A percentile compares a stretch with the other conserved stretches of the same genome.
Evolutionary conservation across 176 grass and related monocot species (phyloP).

Genomic region (Juncus effusus): DNA sequence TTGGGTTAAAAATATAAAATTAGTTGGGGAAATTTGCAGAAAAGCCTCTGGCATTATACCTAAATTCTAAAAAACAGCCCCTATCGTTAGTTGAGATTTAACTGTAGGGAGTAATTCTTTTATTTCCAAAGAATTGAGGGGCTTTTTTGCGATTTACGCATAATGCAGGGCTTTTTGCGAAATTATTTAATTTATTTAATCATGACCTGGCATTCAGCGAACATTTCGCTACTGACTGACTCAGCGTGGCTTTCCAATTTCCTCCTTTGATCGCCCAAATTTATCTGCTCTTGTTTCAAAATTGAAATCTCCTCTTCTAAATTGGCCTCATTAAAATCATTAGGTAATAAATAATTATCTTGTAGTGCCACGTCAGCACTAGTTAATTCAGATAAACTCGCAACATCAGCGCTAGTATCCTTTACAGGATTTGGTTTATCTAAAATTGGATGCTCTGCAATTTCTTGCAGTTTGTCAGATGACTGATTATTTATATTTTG

Average conservation of each 20-base stretch:
- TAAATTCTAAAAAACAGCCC: too few relatives aligned
- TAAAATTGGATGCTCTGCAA: constrained; percentile 13
- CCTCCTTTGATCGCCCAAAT: constrained; percentile 79
- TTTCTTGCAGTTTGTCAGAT: constrained; percentile 33
- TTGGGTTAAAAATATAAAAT: too few relatives aligned
- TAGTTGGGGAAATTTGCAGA: too few relatives aligned
- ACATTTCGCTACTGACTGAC: constrained; percentile 94
- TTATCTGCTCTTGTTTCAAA: constrained; percentile 67
- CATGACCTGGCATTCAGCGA: constrained; percentile 89
- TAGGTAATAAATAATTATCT: not conserved
- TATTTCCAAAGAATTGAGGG: too few relatives aligned
- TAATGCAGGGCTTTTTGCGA: too few relatives aligned
- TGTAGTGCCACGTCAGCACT: not conserved
- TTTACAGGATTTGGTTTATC: constrained; percentile 23
- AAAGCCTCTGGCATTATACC: too few relatives aligned
- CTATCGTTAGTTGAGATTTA: too few relatives aligned
- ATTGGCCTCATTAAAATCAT: constrained; percentile 37
- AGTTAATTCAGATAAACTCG: constrained; percentile 2
- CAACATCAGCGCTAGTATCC: constrained; percentile 1
- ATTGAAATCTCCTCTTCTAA: constrained; percentile 73
- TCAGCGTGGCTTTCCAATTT: constrained; percentile 88
- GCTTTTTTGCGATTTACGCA: too few relatives aligned
- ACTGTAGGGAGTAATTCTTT: too few relatives aligned
- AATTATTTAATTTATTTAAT: not conserved
- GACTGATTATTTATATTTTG: not conserved